Evolutionary conservation across 768 basidiomycete species (phyloP).

Genomic region (Phlegmacium glaucopus): DNA sequence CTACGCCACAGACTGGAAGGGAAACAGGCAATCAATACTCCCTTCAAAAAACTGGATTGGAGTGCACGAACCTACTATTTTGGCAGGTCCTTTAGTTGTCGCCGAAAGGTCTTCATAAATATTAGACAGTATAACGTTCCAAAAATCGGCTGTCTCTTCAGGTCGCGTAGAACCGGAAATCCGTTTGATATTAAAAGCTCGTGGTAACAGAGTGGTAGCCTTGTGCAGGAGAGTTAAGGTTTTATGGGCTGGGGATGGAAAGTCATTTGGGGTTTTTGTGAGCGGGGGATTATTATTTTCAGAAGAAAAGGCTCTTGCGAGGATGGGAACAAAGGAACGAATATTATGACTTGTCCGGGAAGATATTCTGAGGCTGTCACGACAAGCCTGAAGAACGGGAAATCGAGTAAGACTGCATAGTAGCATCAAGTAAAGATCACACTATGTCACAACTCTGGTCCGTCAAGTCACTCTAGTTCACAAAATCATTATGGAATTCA

Average conservation of each 20-base stretch:
- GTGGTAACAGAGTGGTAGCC: constrained; percentile 42
- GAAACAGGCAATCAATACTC: not conserved
- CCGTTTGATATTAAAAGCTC: constrained; percentile 28
- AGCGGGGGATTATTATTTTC: constrained; percentile 1
- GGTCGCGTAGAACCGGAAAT: constrained; percentile 13
- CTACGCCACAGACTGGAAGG: constrained; percentile 51
- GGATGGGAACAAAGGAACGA: no score
- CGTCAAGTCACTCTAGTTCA: no score
- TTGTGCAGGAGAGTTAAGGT: constrained; percentile 49
- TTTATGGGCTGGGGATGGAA: constrained; percentile 16
- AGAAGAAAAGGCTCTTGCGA: constrained; percentile 7
- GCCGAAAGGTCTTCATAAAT: constrained; percentile 32
- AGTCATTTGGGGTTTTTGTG: not conserved
- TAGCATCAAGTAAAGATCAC: no score
- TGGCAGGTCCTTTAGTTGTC: constrained; percentile 32
- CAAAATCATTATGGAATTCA: no score
- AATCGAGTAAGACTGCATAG: no score
- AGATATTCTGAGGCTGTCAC: no score
- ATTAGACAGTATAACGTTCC: constrained; percentile 41
- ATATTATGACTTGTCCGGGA: no score
- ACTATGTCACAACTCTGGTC: no score
- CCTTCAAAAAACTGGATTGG: constrained; percentile 2
- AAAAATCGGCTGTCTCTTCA: constrained; percentile 36
- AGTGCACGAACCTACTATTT: constrained; percentile 46
- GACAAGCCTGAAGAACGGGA: no score